phyloP scores from a whole-genome alignment of 1,139 yeast genomes.

The Pneumocystis wakefieldiae region DNA sequence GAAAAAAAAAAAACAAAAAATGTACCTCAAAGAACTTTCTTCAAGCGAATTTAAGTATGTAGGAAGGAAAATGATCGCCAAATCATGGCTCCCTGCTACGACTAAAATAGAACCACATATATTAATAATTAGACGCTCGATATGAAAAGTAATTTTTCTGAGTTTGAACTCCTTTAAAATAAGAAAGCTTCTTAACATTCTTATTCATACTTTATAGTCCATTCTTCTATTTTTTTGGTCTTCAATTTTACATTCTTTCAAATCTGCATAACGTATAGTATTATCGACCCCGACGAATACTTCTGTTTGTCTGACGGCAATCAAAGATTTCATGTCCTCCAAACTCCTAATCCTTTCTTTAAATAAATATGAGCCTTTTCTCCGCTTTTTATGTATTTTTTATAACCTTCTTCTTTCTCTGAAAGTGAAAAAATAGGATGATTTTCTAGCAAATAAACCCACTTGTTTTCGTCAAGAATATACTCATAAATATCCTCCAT shows the following conservation, averaged over 20 bases:
- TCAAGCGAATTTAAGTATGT: constrained; percentile 4
- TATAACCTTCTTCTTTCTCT: not conserved
- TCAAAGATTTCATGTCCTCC: not conserved
- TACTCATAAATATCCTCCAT: not conserved
- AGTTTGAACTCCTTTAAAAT: constrained; percentile 2
- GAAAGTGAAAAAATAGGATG: not conserved
- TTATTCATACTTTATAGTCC: not conserved
- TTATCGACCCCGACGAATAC: constrained; percentile 10
- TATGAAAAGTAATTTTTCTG: not conserved
- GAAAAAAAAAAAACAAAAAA: not conserved
- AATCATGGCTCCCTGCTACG: not conserved
- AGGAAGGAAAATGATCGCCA: not conserved
- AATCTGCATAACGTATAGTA: constrained; percentile 9
- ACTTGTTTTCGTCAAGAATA: not conserved
- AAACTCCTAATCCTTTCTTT: not conserved
- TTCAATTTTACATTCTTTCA: not conserved
- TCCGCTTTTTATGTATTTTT: not conserved
- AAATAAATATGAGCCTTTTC: not conserved
- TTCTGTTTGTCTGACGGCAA: constrained; percentile 7
- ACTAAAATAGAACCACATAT: not conserved
- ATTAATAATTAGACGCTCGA: not conserved
- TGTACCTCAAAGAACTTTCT: not conserved
- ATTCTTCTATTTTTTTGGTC: not conserved
- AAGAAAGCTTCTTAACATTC: not conserved
- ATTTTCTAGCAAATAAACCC: not conserved